Evolutionary conservation across 805 yeast species (phyloP), one percentile per base, ranked within the genome.

Genomic region (Sugiyamaella mastotermitis): DNA sequence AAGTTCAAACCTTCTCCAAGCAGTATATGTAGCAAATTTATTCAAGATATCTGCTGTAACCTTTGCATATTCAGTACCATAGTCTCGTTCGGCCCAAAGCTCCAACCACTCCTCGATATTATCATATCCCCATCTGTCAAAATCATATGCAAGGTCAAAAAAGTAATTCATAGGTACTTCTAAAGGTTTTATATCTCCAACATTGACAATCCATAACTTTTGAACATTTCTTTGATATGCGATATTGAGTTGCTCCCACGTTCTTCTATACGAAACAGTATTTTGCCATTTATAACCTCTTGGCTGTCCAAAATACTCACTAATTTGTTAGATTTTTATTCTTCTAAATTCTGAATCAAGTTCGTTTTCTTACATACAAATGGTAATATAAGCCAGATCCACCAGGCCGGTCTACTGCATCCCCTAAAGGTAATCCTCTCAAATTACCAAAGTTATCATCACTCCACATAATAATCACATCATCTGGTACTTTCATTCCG

Each of bases 321-420:
- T n/a, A n/a, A n/a, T n/a, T n/a, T n/a, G n/a, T n/a, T n/a, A n/a
- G n/a, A n/a, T n/a, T n/a, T n/a, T n/a, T n/a, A n/a, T n/a, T n/a
- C n/a, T n/a, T n/a, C n/a, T n/a, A n/a, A n/a, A n/a, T n/a, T n/a
- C n/a, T n/a, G n/a, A n/a, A n/a, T n/a, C n/a, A n/a, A n/a, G n/a
- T n/a, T n/a, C n/a, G n/a, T n/a, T n/a, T n/a, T n/a, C n/a, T n/a
- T n/a, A n/a, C n/a, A n/a, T n/a, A n/a, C n/a, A 55, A 55, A 31
- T 55, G 58, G 26, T 53, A 55, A 39, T 55, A 55, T n/a, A 55
- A 42, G 10, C 60, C 60, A 20, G 60, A 57, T 13, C 58, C 60
- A 15, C 60, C 60, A 10, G 47, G 20, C 31, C 60, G 39, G 2
- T 38, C 26, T 2, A 43, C 44, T 37, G 54, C 59, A 28, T 50